phyloP scores from a whole-genome alignment of 2,329 filamentous ascomycete species.

The Ophiostoma sp. region DNA sequence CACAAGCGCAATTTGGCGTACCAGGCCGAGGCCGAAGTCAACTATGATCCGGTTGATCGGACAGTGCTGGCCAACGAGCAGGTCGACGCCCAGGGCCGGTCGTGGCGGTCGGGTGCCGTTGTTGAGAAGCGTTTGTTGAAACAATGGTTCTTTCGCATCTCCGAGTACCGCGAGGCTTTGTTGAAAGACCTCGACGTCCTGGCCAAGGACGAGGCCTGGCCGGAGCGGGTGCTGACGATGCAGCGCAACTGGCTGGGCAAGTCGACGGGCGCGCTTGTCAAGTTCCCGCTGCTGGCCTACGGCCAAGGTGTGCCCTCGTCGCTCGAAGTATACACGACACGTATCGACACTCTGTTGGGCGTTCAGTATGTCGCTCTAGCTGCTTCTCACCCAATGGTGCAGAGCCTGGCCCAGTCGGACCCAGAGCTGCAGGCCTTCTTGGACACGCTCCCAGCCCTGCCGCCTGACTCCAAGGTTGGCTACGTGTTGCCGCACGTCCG shows the following conservation, averaged over 20 bases:
- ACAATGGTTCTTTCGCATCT: conserved; percentile 90
- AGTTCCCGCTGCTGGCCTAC: conserved; percentile 61
- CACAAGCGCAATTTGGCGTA: conserved; percentile 75
- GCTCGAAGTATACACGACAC: conserved; percentile 78
- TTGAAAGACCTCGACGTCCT: conserved; percentile 70
- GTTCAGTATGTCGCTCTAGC: conserved; percentile 83
- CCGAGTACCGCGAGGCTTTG: conserved; percentile 71
- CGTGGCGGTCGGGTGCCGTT: conserved; percentile 83
- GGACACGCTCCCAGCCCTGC: conserved; percentile 57
- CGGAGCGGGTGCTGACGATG: conserved; percentile 77
- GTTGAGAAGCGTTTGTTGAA: conserved; percentile 77
- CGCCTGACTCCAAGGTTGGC: conserved; percentile 62
- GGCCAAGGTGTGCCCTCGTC: conserved; percentile 45
- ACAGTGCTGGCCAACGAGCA: conserved; percentile 92
- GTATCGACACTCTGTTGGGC: conserved; percentile 83
- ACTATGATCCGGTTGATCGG: conserved; percentile 86
- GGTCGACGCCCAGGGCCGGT: conserved; percentile 80
- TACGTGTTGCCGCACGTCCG: conserved; percentile 64
- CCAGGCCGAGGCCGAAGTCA: conserved; percentile 79
- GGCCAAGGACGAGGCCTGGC: conserved; percentile 67
- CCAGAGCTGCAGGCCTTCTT: conserved; percentile 66
- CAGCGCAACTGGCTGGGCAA: conserved; percentile 88
- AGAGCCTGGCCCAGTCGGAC: conserved; percentile 59
- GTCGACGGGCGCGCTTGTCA: conserved; percentile 70
- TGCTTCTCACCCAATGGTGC: conserved; percentile 68